These are phyloP conservation scores for Alternaria sp. DNA, from an alignment of 2,329 filamentous ascomycete genomes.

Conservation along the genomic window DNA sequence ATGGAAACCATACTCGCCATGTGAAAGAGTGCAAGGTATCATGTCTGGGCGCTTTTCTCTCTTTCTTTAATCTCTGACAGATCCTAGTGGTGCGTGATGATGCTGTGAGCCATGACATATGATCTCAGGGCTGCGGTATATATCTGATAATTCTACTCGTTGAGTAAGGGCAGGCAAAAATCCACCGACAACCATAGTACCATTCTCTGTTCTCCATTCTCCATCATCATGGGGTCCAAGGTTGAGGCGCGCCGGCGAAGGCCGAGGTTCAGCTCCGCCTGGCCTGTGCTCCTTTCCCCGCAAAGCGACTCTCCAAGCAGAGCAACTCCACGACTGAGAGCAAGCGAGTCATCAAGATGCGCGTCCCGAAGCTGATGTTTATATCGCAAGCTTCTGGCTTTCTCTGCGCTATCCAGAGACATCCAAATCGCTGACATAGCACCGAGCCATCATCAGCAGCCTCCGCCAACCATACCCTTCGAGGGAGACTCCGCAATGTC, in stretches of 20 bases:
- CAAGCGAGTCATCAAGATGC: constrained; percentile 39
- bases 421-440: constrained; percentile 14
- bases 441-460: neutral
- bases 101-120: too few species aligned
- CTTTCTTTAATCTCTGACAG: too few species aligned
- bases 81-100: too few species aligned
- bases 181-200: too few species aligned
- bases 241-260: neutral
- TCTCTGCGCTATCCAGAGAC: neutral
- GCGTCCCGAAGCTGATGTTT: constrained; percentile 25
- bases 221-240: too few species aligned
- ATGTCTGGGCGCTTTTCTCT: too few species aligned
- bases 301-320: constrained; percentile 17
- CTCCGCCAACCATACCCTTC: neutral
- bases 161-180: too few species aligned
- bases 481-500: constrained; percentile 1
- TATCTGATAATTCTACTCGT: too few species aligned
- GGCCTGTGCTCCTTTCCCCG: constrained; percentile 30
- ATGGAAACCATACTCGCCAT: neutral
- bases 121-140: too few species aligned
- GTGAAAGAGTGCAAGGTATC: fast-evolving
- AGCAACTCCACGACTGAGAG: constrained; percentile 29
- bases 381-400: constrained; percentile 7
- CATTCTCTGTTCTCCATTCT: too few species aligned
- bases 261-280: constrained; percentile 14